A percentile compares a stretch with the other conserved stretches of the same genome.
Conservation (phyloP, 164 flowering plant species). For the Magnolia changhungtana region DNA sequence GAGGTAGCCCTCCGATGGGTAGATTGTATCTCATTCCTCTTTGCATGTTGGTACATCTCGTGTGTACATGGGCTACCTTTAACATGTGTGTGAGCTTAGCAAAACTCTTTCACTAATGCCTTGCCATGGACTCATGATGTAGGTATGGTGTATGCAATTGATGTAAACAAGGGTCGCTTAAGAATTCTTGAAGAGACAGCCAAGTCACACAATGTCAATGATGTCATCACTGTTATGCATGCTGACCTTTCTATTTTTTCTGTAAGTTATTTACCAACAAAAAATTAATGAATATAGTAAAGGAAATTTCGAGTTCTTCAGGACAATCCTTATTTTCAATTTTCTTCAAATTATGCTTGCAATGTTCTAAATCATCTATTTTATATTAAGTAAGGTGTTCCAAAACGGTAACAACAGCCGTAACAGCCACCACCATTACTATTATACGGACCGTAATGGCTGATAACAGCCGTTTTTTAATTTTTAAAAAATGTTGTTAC, state of each 20-base stretch:
- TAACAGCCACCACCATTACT: too few species aligned
- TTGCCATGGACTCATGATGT: constrained; percentile 18
- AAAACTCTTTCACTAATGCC: background rate
- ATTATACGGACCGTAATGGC: too few species aligned
- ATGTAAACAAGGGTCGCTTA: constrained; percentile 73
- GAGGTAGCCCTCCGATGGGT: too few species aligned
- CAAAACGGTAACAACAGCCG: too few species aligned
- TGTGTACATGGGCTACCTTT: too few species aligned
- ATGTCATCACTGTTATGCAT: constrained; percentile 56
- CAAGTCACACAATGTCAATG: constrained; percentile 54
- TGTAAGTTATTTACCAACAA: constrained; percentile 32
- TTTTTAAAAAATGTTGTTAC: too few species aligned
- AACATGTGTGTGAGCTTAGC: background rate
- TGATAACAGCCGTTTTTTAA: too few species aligned
- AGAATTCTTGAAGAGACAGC: constrained; percentile 86
- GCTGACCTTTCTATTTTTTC: constrained; percentile 63
- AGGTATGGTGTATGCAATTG: constrained; percentile 81
- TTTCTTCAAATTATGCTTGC: too few species aligned
- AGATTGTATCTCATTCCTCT: too few species aligned
- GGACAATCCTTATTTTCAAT: background rate
- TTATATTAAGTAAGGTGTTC: too few species aligned
- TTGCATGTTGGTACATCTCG: too few species aligned
- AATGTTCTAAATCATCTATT: too few species aligned
- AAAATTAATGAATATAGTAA: background rate
- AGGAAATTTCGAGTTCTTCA: background rate